Conservation (phyloP, 805 yeast species). For the Ogataea methylovora region DNA sequence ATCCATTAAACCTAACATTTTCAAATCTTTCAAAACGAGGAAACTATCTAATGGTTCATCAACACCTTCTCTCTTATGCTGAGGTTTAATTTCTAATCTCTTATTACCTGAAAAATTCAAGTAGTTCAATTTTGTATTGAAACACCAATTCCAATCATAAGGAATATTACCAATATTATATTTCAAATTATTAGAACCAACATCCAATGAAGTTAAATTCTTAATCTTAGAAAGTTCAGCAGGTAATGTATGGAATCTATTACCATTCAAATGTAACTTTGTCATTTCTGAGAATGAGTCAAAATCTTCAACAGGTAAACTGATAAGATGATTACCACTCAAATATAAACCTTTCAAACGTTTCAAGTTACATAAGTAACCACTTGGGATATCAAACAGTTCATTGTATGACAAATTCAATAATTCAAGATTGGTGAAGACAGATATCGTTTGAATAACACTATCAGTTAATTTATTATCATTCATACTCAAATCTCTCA, state of each 20-base stretch:
- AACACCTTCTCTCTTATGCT: conserved; percentile 45
- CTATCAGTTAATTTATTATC: conserved; percentile 82
- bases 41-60: conserved; percentile 65
- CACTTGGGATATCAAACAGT: conserved; percentile 70
- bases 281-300: conserved; percentile 51
- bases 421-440: conserved; percentile 46
- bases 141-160: conserved; percentile 97
- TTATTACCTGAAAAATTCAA: conserved; percentile 90
- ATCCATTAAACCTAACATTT: conserved; percentile 84
- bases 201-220: conserved; percentile 68
- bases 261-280: conserved; percentile 68
- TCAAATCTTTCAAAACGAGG: conserved; percentile 53
- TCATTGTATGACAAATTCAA: conserved; percentile 83
- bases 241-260: conserved; percentile 79
- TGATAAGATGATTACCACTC: conserved; percentile 75
- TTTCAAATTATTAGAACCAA: conserved; percentile 82
- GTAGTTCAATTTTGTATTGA: conserved; percentile 66
- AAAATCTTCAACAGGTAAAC: conserved; percentile 82
- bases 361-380: conserved; percentile 52
- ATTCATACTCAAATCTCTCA: conserved; percentile 56
- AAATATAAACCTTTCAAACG: conserved; percentile 59
- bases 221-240: conserved; percentile 72
- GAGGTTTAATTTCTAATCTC: conserved; percentile 79
- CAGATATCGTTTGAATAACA: conserved; percentile 59
- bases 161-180: conserved; percentile 93